Evolutionary conservation across 257 asterid genomes (phyloP), one percentile per base, ranked within the genome.

Genomic region (Solanum virginianum): DNA sequence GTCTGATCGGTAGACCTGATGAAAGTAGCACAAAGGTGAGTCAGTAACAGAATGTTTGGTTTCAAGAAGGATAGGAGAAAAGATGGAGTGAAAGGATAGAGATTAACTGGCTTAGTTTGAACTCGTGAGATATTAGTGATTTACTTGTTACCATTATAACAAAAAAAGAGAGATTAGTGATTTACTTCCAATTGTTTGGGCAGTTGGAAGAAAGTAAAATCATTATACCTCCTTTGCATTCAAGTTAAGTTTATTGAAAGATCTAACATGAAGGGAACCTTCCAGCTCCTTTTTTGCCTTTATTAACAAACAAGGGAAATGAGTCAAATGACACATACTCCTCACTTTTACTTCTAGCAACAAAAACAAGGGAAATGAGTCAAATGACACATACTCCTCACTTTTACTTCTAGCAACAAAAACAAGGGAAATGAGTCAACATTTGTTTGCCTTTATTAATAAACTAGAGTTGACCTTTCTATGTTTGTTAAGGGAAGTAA

Each of bases 1-100:
- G 85, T 97, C 99, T 22, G 96, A 91, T 93, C 99, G 90, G 79
- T 92, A 92, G 77, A 95, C 98, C 99, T 97, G 96, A 85, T 79
- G 85, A 77, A 17, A 70, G 69, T 36, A 63, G 56, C 63, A 83
- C 85, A 59, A 81, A 22, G 2, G n/a, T 80, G 53, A 59, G 80
- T n/a, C 68, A 70, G 80, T 70, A 39, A 39, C 53, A 70, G 53
- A 39, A 18, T 39, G 80, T 70, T 70, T 39, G 29, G 53, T 70
- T 18, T 17, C 80, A 41, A 41, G 54, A 70, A 39, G 53, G 53
- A 39, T 41, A 70, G 79, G 79, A 70, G 29, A 70, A 20, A 70
- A 20, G 54, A 20, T 41, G 7, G 47, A 22, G 54, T 39, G 80
- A 18, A 69, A 69, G 53, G 16, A 17, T 39, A 69, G 26, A 69